Conservation (phyloP, 2,329 filamentous ascomycete species). For the Chaetomiaceae sp. region DNA sequence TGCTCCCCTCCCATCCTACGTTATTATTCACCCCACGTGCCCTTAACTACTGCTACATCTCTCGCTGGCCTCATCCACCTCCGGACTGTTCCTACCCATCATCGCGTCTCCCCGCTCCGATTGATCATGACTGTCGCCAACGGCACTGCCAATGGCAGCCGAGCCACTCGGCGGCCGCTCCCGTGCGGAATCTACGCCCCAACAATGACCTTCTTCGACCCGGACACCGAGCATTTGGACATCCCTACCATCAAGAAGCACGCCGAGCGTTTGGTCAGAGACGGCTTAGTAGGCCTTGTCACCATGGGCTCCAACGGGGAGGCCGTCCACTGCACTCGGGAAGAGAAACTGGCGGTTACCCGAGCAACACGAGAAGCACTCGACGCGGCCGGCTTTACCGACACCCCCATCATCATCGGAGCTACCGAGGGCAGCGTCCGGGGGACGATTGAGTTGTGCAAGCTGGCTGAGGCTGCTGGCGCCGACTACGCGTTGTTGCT, state of each 20-base stretch:
- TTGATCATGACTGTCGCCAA: slow-evolving; percentile 32
- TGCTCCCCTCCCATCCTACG: slow-evolving; percentile 5
- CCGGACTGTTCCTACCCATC: slow-evolving; percentile 7
- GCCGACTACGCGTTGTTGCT: slow-evolving; percentile 76
- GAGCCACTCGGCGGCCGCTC: slow-evolving; percentile 48
- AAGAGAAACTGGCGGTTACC: slow-evolving; percentile 71
- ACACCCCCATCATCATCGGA: slow-evolving; percentile 76
- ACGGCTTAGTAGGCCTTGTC: slow-evolving; percentile 74
- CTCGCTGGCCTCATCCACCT: slow-evolving; percentile 6
- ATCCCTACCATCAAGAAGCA: slow-evolving; percentile 73
- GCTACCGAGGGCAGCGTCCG: slow-evolving; percentile 76
- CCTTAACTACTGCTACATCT: slow-evolving; percentile 5
- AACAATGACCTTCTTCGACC: slow-evolving; percentile 85
- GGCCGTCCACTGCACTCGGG: slow-evolving; percentile 73
- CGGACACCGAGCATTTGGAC: slow-evolving; percentile 78
- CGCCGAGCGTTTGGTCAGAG: slow-evolving; percentile 68
- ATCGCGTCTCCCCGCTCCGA: background rate
- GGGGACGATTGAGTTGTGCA: slow-evolving; percentile 70
- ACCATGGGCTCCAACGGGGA: slow-evolving; percentile 90
- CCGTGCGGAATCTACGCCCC: slow-evolving; percentile 81
- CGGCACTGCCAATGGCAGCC: slow-evolving; percentile 31
- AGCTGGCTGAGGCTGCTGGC: slow-evolving; percentile 59
- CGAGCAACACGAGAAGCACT: slow-evolving; percentile 73
- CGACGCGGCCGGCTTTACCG: slow-evolving; percentile 68
- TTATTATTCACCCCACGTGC: slow-evolving; percentile 6